Conservation (phyloP, 1,284 basidiomycete genomes). For the Rhizopogon parksii region DNA sequence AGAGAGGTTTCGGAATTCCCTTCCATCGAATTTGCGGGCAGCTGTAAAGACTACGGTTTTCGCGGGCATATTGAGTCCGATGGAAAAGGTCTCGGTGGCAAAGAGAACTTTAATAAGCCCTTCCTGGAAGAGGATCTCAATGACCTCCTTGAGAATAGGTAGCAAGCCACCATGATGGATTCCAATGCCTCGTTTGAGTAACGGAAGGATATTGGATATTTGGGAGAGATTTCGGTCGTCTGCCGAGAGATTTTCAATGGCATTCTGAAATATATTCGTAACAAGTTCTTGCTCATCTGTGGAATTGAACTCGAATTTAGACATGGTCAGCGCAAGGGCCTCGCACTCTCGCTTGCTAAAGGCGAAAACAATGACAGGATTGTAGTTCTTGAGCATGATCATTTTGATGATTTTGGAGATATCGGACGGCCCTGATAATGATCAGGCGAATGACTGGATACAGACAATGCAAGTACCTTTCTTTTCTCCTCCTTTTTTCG, state of each 20-base stretch:
- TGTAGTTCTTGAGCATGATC: conserved; percentile 98
- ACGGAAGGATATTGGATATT: conserved; percentile 88
- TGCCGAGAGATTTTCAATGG: conserved; percentile 82
- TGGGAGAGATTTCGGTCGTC: conserved; percentile 92
- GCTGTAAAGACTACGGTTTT: conserved; percentile 98
- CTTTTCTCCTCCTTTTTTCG: conserved; percentile 84
- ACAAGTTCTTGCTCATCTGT: conserved; percentile 91
- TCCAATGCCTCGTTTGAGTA: conserved; percentile 93
- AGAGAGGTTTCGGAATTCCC: conserved; percentile 87
- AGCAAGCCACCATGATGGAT: conserved; percentile 98
- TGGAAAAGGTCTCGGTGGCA: conserved; percentile 99
- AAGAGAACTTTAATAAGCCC: conserved; percentile 99
- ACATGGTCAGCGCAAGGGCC: conserved; percentile 83
- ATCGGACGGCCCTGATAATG: conserved; percentile 70
- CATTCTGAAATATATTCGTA: conserved; percentile 88
- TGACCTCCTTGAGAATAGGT: conserved; percentile 97
- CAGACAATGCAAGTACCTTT: conserved; percentile 54
- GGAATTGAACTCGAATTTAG: conserved; percentile 94
- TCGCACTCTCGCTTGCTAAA: conserved; percentile 99
- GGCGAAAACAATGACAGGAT: conserved; percentile 98
- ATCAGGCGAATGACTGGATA: conserved; percentile 8
- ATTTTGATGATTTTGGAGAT: conserved; percentile 98
- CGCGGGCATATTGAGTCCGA: conserved; percentile 99
- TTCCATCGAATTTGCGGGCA: conserved; percentile 94
- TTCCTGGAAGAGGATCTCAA: conserved; percentile 99